phyloP scores from a whole-genome alignment of 345 rosid species.

The Eucalyptus caleyi region DNA sequence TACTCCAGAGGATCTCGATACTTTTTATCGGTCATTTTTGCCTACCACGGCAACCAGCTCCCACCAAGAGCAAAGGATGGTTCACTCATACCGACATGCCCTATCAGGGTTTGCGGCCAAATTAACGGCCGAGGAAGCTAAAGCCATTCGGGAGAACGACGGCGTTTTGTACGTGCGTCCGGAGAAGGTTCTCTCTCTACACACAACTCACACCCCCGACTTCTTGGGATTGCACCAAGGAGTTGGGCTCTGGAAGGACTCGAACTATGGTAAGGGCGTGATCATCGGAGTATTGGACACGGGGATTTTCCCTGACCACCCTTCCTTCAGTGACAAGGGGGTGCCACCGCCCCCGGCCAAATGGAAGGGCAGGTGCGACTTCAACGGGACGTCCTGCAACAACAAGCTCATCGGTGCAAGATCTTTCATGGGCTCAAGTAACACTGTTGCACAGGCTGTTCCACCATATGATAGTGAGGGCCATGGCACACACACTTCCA shows the following conservation, averaged over 20 bases:
- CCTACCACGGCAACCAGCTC: not conserved
- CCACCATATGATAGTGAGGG: conserved; percentile 31
- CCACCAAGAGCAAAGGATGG: not conserved
- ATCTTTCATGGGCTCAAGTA: not conserved
- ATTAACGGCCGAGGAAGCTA: conserved; percentile 20
- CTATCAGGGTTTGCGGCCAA: conserved; percentile 25
- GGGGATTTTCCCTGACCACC: conserved; percentile 31
- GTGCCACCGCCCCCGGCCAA: conserved; percentile 25
- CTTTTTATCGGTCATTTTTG: not conserved
- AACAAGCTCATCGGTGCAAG: conserved; percentile 56
- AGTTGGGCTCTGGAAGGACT: conserved; percentile 18
- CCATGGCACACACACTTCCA: conserved; percentile 47
- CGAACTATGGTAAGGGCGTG: conserved; percentile 25
- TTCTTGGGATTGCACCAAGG: conserved; percentile 26
- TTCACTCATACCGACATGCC: conserved; percentile 15
- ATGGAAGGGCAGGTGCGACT: conserved; percentile 47
- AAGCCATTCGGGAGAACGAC: conserved; percentile 1
- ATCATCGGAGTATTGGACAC: conserved; percentile 40
- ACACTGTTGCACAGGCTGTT: too few species aligned
- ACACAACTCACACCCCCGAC: conserved; percentile 38
- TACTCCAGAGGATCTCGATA: not conserved
- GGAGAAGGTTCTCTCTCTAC: conserved; percentile 14
- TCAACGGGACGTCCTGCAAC: conserved; percentile 25
- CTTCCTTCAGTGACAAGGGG: conserved; percentile 30
- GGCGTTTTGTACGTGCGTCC: conserved; percentile 25